phyloP scores from a whole-genome alignment of 176 grass and related monocot species.

The Musa acuminata region DNA sequence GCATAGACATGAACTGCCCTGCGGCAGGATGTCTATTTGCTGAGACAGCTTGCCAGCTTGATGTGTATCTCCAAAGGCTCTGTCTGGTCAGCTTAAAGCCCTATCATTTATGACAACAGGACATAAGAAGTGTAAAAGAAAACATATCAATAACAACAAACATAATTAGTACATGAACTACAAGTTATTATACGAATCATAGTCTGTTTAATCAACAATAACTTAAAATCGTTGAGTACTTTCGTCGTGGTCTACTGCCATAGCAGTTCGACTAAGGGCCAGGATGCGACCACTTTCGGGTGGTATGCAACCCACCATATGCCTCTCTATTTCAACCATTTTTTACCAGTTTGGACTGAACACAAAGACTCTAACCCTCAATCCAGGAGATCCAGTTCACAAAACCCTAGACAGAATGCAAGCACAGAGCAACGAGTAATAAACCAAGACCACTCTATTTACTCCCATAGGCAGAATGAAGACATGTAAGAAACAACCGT shows the following conservation, averaged over 20 bases:
- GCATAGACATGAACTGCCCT: constrained; percentile 54
- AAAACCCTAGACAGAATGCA: not conserved
- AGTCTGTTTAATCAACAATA: too few relatives aligned
- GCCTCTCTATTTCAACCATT: not conserved
- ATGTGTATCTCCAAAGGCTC: constrained; percentile 29
- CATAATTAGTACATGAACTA: too few relatives aligned
- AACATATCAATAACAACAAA: not conserved
- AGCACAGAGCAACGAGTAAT: not conserved
- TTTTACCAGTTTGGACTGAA: not conserved
- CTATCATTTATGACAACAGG: constrained; percentile 25
- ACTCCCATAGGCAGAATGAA: not conserved
- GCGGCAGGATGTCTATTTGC: constrained; percentile 42
- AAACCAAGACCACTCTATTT: not conserved
- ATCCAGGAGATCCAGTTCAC: not conserved
- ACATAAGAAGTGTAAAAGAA: constrained; percentile 7
- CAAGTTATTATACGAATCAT: too few relatives aligned
- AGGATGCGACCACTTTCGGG: too few relatives aligned
- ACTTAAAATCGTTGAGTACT: too few relatives aligned
- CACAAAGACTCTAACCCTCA: not conserved
- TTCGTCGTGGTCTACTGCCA: too few relatives aligned
- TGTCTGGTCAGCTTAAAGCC: constrained; percentile 45
- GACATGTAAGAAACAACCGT: not conserved
- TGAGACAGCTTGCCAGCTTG: constrained; percentile 42
- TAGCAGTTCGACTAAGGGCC: too few relatives aligned
- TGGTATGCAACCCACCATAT: not conserved